Conservation (phyloP, 148 eudicot species). For the Polygonum maritimum region DNA sequence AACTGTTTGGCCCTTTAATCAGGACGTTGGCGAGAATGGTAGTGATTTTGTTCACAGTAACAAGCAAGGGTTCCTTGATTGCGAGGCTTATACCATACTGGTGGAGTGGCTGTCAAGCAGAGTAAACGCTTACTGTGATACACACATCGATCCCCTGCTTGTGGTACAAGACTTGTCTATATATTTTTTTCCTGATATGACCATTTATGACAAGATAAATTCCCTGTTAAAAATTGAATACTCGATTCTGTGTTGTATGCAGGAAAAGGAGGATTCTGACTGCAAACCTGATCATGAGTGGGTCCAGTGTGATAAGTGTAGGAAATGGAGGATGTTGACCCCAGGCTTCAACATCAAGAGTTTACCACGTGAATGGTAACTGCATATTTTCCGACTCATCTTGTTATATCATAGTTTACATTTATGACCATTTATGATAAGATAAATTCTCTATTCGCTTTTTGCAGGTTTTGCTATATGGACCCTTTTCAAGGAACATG, state of each 20-base stretch:
- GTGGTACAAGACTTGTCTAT: conserved; percentile 27
- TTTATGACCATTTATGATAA: too few species aligned
- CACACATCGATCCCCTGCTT: conserved; percentile 30
- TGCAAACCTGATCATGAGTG: conserved; percentile 63
- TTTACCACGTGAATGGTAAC: conserved; percentile 53
- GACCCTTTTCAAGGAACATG: conserved; percentile 51
- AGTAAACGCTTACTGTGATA: conserved; percentile 53
- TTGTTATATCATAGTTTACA: too few species aligned
- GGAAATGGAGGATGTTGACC: conserved; percentile 61
- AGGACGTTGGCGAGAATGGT: conserved; percentile 56
- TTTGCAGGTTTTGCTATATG: conserved; percentile 71
- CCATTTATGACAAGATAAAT: neutral
- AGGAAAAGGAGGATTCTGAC: conserved; percentile 35
- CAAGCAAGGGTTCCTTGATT: conserved; percentile 74
- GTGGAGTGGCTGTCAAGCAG: conserved; percentile 53
- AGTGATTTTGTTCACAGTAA: conserved; percentile 60
- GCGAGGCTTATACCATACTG: conserved; percentile 57
- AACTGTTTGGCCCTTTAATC: conserved; percentile 11
- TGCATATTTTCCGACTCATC: neutral
- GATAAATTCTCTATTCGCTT: neutral
- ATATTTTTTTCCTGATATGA: neutral
- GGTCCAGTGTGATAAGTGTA: conserved; percentile 85
- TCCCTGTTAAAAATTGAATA: neutral
- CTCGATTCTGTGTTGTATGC: conserved; percentile 3
- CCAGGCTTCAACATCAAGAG: conserved; percentile 38